Evolutionary conservation across 2,329 filamentous ascomycete genomes (phyloP), one percentile per base, ranked within the genome.

Genomic region (Colletotrichum sp.): DNA sequence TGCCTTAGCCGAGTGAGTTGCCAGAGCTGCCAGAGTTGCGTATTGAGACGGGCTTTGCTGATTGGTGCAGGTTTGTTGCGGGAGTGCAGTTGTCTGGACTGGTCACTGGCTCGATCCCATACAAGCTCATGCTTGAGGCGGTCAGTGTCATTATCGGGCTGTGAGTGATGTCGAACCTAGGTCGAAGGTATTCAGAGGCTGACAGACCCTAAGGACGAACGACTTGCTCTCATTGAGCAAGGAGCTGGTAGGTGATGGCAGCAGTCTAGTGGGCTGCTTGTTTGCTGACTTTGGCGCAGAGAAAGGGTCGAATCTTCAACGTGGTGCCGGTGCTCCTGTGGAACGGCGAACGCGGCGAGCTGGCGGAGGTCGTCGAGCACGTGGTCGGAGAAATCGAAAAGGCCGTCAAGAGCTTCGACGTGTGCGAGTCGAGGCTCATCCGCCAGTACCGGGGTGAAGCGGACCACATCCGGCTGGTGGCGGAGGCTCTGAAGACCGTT

Each of bases 141-240:
- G 76, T 77, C 18, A 55, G 60, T 69, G 39, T 63, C n/a, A 71
- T 77, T 5, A 49, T 77, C 18, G 76, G 73, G 24, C 21, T 74
- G 76, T 77, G 30, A 39, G 76, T 70, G 21, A 8, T 9, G 7
- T 15, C n/a, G 21, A 39, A 6, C 4, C 28, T 10, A 12, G 6
- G 7, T 10, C n/a, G 44, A 32, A 15, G 16, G 6, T 9, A 18
- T 8, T 24, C 12, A 55, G 32, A 26, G 34, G 30, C 62, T 75
- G 63, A 76, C 59, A 21, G 13, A 8, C 26, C 3, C 28, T n/a
- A 15, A 77, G 76, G 30, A 77, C 76, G 15, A 77, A 77, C 18
- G 76, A 77, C 34, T 39, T 77, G 49, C 57, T 77, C 10, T 77
- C 76, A 1, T 18, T 77, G 60, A 60, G 36, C 8, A 77, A 76